These are phyloP conservation scores for Cladosporium sp. DNA, from an alignment of 2,329 filamentous ascomycete genomes.

Conservation along the genomic window DNA sequence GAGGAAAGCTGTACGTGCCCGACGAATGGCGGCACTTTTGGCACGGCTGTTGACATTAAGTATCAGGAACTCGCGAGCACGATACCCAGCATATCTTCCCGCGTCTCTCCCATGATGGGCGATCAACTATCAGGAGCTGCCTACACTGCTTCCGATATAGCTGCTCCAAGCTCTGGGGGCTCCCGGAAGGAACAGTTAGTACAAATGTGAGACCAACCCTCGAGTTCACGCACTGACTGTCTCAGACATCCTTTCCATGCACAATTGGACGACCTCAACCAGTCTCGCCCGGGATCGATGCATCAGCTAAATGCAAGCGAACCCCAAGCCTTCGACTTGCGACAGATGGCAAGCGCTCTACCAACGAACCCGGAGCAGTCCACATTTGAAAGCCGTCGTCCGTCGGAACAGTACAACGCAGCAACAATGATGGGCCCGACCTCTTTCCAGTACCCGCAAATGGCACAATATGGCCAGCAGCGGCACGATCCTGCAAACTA, in stretches of 20 bases:
- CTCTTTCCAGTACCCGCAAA: slow-evolving; percentile 26
- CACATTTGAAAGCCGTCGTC: background rate
- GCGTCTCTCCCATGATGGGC: background rate
- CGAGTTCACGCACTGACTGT: slow-evolving; percentile 9
- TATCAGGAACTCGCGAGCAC: background rate
- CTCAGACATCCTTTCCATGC: slow-evolving; percentile 23
- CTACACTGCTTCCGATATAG: background rate
- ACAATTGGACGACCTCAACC: slow-evolving; percentile 23
- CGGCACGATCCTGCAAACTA: slow-evolving; percentile 26
- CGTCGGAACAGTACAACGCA: slow-evolving; percentile 16
- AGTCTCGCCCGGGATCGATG: background rate
- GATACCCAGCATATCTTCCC: background rate
- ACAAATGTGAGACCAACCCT: background rate
- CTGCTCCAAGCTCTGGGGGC: background rate
- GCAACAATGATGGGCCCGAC: slow-evolving; percentile 21
- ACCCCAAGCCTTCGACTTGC: slow-evolving; percentile 24
- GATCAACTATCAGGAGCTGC: background rate
- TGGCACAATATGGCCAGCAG: slow-evolving; percentile 27
- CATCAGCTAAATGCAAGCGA: background rate
- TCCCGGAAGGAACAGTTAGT: slow-evolving; percentile 5
- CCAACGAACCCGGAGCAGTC: slow-evolving; percentile 12
- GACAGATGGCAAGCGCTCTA: slow-evolving; percentile 22
- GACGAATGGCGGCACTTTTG: background rate
- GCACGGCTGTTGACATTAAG: background rate
- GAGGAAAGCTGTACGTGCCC: background rate